phyloP scores from a whole-genome alignment of 2,329 filamentous ascomycete genomes.

The Daldinia sp. region DNA sequence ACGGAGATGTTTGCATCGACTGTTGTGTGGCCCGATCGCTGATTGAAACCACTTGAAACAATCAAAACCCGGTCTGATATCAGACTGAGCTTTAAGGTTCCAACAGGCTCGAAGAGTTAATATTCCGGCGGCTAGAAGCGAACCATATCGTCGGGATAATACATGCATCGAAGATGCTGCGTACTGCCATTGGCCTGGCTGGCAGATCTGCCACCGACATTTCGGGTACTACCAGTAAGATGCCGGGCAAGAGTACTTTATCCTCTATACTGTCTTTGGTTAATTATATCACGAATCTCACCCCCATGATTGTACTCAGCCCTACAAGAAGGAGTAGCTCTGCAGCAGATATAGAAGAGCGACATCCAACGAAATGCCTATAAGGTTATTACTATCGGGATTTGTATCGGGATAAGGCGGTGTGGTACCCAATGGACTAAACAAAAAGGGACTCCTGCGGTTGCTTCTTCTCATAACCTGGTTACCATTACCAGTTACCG shows the following conservation, averaged over 20 bases:
- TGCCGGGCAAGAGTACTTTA: slow-evolving; percentile 5
- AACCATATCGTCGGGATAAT: slow-evolving; percentile 21
- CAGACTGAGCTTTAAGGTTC: slow-evolving; percentile 4
- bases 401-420: slow-evolving; percentile 21
- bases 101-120: slow-evolving; percentile 10
- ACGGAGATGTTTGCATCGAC: not conserved
- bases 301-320: slow-evolving; percentile 3
- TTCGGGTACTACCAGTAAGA: slow-evolving; percentile 12
- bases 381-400: slow-evolving; percentile 12
- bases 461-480: slow-evolving; percentile 16
- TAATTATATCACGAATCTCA: slow-evolving; percentile 3
- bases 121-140: slow-evolving; percentile 17
- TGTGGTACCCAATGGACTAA: slow-evolving; percentile 13
- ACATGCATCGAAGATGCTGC: slow-evolving; percentile 21
- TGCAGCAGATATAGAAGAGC: slow-evolving; percentile 1
- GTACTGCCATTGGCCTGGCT: slow-evolving; percentile 16
- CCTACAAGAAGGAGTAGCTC: not conserved
- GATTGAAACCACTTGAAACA: slow-evolving; percentile 5
- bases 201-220: slow-evolving; percentile 17
- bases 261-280: slow-evolving; percentile 1
- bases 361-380: not conserved
- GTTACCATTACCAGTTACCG: slow-evolving; percentile 8
- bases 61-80: slow-evolving; percentile 2
- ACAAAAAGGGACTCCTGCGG: slow-evolving; percentile 5
- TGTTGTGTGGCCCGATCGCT: not conserved